Evolutionary conservation across 495 filamentous ascomycete species (phyloP), one percentile per base, ranked within the genome.

Genomic region (Neurospora sp.): DNA sequence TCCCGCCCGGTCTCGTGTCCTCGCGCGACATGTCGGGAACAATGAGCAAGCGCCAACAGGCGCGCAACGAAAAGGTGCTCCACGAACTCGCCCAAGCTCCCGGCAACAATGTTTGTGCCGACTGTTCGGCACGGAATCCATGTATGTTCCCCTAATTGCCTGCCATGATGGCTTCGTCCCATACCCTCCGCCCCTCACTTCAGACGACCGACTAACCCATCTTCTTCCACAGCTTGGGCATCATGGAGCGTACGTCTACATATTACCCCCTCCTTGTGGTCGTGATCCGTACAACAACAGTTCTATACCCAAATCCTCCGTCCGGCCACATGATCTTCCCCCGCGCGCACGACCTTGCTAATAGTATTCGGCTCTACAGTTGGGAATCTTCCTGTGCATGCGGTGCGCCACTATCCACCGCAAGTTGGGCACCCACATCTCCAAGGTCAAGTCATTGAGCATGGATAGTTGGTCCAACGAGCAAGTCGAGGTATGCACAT

Each of bases 391-490:
- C 83, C 88, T 99, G 7, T 99, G 96, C 84, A 94, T 98, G 92
- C 93, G 96, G 80, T 99, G 96, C 88, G 96, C 94, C 72, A 88
- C 93, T 38, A 85, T 98, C 80, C 96, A 99, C 85, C 93, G 96
- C 77, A 98, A 98, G 83, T 86, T 98, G 77, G 96, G 96, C 71
- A 98, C 94, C 70, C 96, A 99, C 80, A 92, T 99, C 72, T 97
- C 95, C 62, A 99, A 98, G 82, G 93, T 99, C 82, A 99, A 99
- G 82, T 97, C 94, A 10, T 84, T 98, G 84, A 97, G 92, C 76
- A 98, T 98, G 96, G 96, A 99, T 79, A 93, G 89, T 70, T 99
- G 96, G 96, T 88, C 92, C 59, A 90, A 89, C 79, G 96, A 98
- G 40, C 96, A 99, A 83, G 94, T 99, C 71, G 96, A 98, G 83